phyloP scores from a whole-genome alignment of 2,329 filamentous ascomycete species.

The Endothia cerciana region DNA sequence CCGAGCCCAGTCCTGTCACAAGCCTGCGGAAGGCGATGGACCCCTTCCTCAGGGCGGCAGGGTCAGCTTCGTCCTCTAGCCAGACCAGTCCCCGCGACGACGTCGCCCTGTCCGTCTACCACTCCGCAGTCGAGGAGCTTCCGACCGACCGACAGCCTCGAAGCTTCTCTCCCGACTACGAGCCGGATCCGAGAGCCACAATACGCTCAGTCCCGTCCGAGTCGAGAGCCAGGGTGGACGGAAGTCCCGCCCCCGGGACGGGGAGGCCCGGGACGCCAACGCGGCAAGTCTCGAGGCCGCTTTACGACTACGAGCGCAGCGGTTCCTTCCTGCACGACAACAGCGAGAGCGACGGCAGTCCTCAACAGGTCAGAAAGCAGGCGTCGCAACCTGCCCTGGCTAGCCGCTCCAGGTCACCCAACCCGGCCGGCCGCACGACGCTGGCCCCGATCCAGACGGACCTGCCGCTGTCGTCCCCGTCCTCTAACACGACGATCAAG shows the following conservation, averaged over 20 bases:
- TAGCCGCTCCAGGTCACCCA: constrained; percentile 4
- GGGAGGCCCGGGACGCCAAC: constrained; percentile 40
- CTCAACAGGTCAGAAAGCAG: constrained; percentile 30
- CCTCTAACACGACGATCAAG: constrained; percentile 12
- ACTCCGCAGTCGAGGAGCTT: constrained; percentile 15
- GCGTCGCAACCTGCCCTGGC: neutral
- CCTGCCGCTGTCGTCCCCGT: constrained; percentile 17
- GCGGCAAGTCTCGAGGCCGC: constrained; percentile 39
- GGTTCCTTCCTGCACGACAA: constrained; percentile 58
- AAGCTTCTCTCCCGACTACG: constrained; percentile 77
- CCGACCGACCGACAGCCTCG: constrained; percentile 46
- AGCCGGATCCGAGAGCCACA: constrained; percentile 71
- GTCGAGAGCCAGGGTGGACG: constrained; percentile 38
- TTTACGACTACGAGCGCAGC: constrained; percentile 40
- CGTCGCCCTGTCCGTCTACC: constrained; percentile 30
- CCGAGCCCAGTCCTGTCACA: constrained; percentile 68
- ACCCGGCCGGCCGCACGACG: constrained; percentile 7
- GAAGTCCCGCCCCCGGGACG: constrained; percentile 29
- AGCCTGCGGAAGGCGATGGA: constrained; percentile 87
- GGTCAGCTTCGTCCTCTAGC: constrained; percentile 21
- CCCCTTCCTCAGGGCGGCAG: constrained; percentile 65
- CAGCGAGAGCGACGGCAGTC: constrained; percentile 53
- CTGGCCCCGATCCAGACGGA: constrained; percentile 24
- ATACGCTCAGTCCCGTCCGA: constrained; percentile 65
- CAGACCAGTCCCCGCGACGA: constrained; percentile 29